These are phyloP conservation scores for Sicyos baderoa DNA, from an alignment of 306 rosid genomes.

Conservation along the genomic window DNA sequence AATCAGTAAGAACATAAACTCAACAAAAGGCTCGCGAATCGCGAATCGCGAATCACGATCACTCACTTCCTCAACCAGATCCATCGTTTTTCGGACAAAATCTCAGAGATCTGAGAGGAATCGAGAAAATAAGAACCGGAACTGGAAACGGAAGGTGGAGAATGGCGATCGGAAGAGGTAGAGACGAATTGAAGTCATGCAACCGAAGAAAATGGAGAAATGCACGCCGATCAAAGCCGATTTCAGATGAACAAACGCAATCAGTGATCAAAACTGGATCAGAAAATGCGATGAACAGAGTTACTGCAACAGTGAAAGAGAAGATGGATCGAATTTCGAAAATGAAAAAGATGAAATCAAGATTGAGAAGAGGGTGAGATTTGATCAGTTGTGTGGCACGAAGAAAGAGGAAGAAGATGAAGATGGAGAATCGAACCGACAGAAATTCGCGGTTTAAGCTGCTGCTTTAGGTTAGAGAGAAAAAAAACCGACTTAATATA, in stretches of 20 bases:
- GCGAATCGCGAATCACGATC: not conserved
- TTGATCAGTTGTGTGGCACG: too few relatives aligned
- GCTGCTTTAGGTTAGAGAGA: constrained; percentile 38
- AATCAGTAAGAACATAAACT: not conserved
- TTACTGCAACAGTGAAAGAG: not conserved
- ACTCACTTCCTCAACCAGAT: constrained; percentile 55
- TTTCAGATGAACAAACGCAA: not conserved
- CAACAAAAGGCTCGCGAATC: not conserved
- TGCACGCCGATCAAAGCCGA: not conserved
- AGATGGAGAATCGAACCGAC: constrained; percentile 33
- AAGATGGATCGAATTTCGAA: not conserved
- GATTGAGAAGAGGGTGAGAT: too few relatives aligned
- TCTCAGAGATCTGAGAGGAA: constrained; percentile 31
- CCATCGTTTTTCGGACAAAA: constrained; percentile 39
- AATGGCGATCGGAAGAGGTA: not conserved
- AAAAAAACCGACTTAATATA: constrained; percentile 32
- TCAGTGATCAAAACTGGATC: not conserved
- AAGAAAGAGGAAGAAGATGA: constrained; percentile 10
- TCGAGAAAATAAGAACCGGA: not conserved
- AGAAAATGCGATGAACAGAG: not conserved
- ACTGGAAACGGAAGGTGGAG: constrained; percentile 14
- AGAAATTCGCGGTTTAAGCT: constrained; percentile 45
- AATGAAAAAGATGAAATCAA: constrained; percentile 4
- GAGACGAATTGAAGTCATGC: constrained; percentile 6
- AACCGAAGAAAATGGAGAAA: not conserved